Evolutionary conservation across 2,329 filamentous ascomycete genomes (phyloP).

Genomic region (Aspergillus sp.): DNA sequence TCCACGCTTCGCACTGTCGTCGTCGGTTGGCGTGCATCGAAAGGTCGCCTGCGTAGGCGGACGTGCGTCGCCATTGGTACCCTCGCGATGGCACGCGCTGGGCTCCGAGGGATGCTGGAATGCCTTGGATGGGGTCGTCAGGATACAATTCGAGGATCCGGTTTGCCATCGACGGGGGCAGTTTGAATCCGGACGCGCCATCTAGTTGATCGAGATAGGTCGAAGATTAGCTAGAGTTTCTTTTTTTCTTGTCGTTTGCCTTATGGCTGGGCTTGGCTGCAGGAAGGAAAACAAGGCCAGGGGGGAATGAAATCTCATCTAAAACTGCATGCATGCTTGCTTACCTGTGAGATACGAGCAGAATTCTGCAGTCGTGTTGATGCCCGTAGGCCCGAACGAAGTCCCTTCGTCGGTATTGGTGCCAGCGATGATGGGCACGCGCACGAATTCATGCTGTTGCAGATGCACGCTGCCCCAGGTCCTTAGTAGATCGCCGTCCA

Average conservation of each 20-base stretch:
- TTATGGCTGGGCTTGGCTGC: neutral
- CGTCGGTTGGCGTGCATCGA: constrained; percentile 58
- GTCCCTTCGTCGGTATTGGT: constrained; percentile 67
- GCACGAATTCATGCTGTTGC: constrained; percentile 58
- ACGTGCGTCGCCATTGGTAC: constrained; percentile 54
- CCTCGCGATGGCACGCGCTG: constrained; percentile 39
- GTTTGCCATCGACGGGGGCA: constrained; percentile 31
- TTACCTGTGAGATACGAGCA: constrained; percentile 38
- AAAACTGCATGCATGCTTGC: neutral
- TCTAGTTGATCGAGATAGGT: constrained; percentile 21
- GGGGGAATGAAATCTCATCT: neutral
- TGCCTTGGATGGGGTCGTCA: constrained; percentile 49
- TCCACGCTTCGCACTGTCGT: constrained; percentile 53
- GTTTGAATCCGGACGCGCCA: constrained; percentile 22
- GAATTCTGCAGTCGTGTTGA: constrained; percentile 58
- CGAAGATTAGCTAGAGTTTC: neutral
- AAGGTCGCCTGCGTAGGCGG: constrained; percentile 57
- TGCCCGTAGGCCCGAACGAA: constrained; percentile 52
- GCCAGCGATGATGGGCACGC: constrained; percentile 63
- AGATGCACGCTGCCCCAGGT: constrained; percentile 57
- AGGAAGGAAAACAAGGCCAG: neutral
- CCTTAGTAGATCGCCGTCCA: constrained; percentile 59
- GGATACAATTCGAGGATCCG: constrained; percentile 54
- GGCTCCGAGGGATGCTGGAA: constrained; percentile 45
- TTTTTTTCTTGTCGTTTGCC: neutral